Evolutionary conservation across 805 yeast genomes (phyloP), one percentile per base, ranked within the genome.

Genomic region (Candida nemodendra): DNA sequence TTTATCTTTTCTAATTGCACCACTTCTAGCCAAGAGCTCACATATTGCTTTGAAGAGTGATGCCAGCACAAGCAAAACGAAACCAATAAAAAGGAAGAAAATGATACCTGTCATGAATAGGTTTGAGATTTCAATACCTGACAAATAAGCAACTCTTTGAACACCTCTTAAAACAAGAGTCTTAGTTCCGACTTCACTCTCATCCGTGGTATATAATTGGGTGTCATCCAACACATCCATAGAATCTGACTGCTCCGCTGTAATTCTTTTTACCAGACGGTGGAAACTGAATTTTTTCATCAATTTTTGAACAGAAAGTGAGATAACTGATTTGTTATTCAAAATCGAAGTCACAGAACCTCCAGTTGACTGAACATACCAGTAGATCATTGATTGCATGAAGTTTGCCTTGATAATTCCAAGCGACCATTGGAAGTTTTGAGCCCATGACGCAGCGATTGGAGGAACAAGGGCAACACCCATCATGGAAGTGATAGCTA

Each of bases 381-480:
- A 91, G 59, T 82, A 77, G 48, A 93, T 83, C 45, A 88, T 84
- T 29, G 70, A 61, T 61, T 90, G 96, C 78, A 91, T 83, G 54
- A 89, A 86, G 11, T 65, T 62, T 6, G 80, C 78, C 37, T 75
- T 74, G 52, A 93, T 85, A 47, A 91, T 81, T 32, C 99, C 99
- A 76, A 91, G 76, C 2, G 97, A 81, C 98, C 98, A 91, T 63
- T 79, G 81, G 70, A 93, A 93, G 67, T 91, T 93, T 64, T 91
- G 96, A 22, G 95, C 81, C 99, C 99, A 91, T 2, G 98, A 90
- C 3, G 95, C 88, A 4, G 97, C 98, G 50, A 93, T 90, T 2
- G 99, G 99, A 2, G 99, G 99, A 15, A 88, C 85, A 44, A 78
- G 70, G 15, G 87, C 76, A 21, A 91, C 97, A 39, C 95, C 96